Evolutionary conservation across 495 filamentous ascomycete species (phyloP), one percentile per base, ranked within the genome.

Genomic region (Staphylotrichum tortipilum): DNA sequence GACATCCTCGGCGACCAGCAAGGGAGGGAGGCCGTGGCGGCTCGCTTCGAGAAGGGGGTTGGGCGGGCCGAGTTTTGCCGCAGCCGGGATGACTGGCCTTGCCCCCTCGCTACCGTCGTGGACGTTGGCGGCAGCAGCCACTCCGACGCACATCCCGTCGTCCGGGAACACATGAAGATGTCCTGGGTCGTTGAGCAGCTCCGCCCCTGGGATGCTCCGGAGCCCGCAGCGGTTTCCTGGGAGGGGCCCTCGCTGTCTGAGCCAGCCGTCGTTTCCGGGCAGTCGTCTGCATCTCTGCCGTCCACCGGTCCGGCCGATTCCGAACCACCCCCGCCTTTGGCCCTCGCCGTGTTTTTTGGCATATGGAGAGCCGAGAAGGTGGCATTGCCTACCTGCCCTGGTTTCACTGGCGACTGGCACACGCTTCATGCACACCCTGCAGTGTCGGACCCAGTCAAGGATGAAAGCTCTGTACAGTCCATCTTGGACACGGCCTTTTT

Each of bases 131-230:
- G 37, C 10, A 15, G 40, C 26, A 30, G n/a, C 26, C 40, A 44
- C 40, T 44, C 40, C 14, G 40, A 44, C 28, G 40, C 40, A 10
- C 40, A 44, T 31, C 40, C 21, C 12, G 26, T 31, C 15, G 40
- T 44, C 26, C 31, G 40, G 39, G 40, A 44, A 14, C 40, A 30
- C n/a, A 44, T 31, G 40, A 30, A 44, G 26, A 31, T 30, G 40
- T 15, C 31, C 7, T 44, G 24, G 26, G n/a, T 44, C 10, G 40
- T 31, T 19, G 40, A 44, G 14, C 24, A 44, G 1, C 7, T 44
- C 24, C 40, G 26, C n/a, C n/a, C n/a, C n/a, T n/a, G n/a, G n/a
- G n/a, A n/a, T n/a, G n/a, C n/a, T n/a, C n/a, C n/a, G n/a, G n/a
- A n/a, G n/a, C n/a, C n/a, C n/a, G n/a, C n/a, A n/a, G n/a, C n/a